phyloP scores from a whole-genome alignment of 2,329 filamentous ascomycete species.

The Colletotrichum melonis region DNA sequence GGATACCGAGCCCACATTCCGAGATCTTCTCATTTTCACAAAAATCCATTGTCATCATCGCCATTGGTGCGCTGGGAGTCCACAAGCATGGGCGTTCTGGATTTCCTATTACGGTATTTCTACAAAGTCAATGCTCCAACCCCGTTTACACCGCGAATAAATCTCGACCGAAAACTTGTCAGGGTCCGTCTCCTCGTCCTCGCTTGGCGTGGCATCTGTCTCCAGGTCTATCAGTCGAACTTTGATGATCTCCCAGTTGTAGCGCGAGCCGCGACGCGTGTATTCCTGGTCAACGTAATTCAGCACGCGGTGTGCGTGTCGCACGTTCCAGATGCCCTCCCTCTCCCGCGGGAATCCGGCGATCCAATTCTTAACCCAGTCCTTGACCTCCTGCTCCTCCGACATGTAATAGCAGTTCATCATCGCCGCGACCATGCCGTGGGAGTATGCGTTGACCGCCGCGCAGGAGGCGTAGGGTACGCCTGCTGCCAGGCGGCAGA shows the following conservation, averaged over 20 bases:
- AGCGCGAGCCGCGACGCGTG: constrained; percentile 10
- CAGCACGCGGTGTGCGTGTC: constrained; percentile 8
- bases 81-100: not conserved
- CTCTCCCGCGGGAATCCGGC: constrained; percentile 12
- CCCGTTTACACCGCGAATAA: constrained; percentile 18
- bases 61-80: not conserved
- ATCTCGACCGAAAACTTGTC: constrained; percentile 23
- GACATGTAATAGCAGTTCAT: constrained; percentile 24
- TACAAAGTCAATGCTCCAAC: constrained; percentile 26
- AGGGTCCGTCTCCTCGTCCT: constrained; percentile 7
- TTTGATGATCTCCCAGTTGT: constrained; percentile 24
- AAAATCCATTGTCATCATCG: not conserved
- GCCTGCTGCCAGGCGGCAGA: constrained; percentile 10
- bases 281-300: constrained; percentile 22
- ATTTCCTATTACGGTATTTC: constrained; percentile 21
- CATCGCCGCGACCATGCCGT: constrained; percentile 12
- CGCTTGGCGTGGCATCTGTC: constrained; percentile 7
- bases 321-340: constrained; percentile 20
- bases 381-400: not conserved
- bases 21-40: not conserved
- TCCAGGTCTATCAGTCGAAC: constrained; percentile 18
- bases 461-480: constrained; percentile 8
- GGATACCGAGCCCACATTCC: not conserved
- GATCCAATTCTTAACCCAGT: constrained; percentile 21
- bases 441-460: constrained; percentile 1